phyloP scores from a whole-genome alignment of 2,329 filamentous ascomycete species.

The Dactylellina sp. region DNA sequence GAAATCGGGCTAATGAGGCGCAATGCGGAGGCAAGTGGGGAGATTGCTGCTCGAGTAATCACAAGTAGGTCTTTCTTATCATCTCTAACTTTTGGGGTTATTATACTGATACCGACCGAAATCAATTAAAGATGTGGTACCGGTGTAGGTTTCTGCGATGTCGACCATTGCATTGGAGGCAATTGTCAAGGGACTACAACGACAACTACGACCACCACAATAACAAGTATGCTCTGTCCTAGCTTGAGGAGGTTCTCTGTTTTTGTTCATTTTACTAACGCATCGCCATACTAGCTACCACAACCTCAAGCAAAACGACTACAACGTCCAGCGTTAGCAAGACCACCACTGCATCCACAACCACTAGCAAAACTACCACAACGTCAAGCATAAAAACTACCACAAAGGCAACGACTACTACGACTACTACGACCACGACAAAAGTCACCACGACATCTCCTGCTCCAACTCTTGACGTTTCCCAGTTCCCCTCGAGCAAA shows the following conservation, averaged over 20 bases:
- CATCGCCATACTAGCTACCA: too few relatives aligned
- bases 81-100: not conserved
- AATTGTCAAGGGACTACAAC: constrained; percentile 5
- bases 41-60: constrained; percentile 9
- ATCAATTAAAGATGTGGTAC: constrained; percentile 11
- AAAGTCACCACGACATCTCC: constrained; percentile 2
- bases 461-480: constrained; percentile 6
- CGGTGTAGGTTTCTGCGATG: constrained; percentile 9
- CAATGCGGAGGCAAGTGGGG: constrained; percentile 21
- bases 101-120: constrained; percentile 3
- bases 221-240: not conserved
- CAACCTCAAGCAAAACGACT: constrained; percentile 1
- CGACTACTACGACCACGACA: constrained; percentile 11
- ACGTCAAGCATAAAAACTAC: not conserved
- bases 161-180: constrained; percentile 14
- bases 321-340: constrained; percentile 5
- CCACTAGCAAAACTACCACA: not conserved
- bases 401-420: not conserved
- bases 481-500: constrained; percentile 13
- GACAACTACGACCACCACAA: constrained; percentile 4
- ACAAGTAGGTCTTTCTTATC: constrained; percentile 6
- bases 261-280: not conserved
- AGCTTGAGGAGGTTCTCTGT: not conserved
- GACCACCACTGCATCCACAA: not conserved
- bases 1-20: constrained; percentile 8